phyloP scores from a whole-genome alignment of 257 asterid species.

The Solanum clarkiae region DNA sequence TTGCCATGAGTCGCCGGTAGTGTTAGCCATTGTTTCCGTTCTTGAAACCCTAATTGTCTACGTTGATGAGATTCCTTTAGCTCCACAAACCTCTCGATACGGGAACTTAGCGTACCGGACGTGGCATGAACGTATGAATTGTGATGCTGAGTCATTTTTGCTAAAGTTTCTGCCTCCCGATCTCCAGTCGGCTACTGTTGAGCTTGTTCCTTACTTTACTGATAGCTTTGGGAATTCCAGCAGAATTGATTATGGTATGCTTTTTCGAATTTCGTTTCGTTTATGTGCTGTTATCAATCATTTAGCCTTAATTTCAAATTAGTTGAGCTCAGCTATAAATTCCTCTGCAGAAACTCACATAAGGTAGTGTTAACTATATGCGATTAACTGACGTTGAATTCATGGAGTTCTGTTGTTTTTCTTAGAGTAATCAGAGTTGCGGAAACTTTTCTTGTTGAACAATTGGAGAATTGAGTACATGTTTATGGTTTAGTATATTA shows the following conservation, averaged over 20 bases:
- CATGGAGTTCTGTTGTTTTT: background rate
- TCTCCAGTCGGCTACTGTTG: slow-evolving; percentile 32
- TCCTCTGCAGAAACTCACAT: background rate
- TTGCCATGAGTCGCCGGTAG: slow-evolving; percentile 40
- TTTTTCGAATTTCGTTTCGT: background rate
- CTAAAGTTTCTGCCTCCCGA: slow-evolving; percentile 29
- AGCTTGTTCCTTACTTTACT: slow-evolving; percentile 66
- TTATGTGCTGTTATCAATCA: background rate
- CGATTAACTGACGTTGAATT: background rate
- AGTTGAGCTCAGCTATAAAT: background rate
- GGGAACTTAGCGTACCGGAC: slow-evolving; percentile 65
- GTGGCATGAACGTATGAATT: slow-evolving; percentile 76
- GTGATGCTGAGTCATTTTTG: slow-evolving; percentile 49
- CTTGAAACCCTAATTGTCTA: slow-evolving; percentile 31
- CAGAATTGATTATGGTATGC: slow-evolving; percentile 71
- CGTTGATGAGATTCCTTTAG: slow-evolving; percentile 72
- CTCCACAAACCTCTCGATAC: slow-evolving; percentile 51
- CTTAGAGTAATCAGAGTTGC: background rate
- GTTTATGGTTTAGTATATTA: background rate
- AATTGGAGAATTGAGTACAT: background rate
- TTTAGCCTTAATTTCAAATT: background rate
- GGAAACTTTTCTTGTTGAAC: background rate
- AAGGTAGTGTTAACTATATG: background rate
- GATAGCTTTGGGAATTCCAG: slow-evolving; percentile 76
- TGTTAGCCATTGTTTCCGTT: slow-evolving; percentile 23